Base-by-base conservation (phyloP, 192 early-diverging fungal species). In the Mortierella alpina region DNA sequence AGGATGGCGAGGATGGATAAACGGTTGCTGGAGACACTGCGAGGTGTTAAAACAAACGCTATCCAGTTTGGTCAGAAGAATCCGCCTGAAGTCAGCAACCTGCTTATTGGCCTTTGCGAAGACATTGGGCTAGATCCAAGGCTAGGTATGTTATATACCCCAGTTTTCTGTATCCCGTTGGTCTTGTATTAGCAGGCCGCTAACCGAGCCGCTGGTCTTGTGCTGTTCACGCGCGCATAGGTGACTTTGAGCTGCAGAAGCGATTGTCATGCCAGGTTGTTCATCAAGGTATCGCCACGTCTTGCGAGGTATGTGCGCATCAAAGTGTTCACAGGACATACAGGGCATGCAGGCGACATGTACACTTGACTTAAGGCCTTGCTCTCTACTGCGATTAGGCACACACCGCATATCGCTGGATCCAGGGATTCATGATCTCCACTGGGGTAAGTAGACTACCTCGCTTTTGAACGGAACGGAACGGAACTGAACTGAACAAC, bases 1-100 rank as follows among this genome's bases (percentile, higher is more conserved):
- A 70, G 70, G 47, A 90, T 92, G 89, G 64, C 84, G 31, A 68
- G 70, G 41, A 88, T 91, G 83, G 89, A 92, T 75, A 72, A 73
- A 20, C 73, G 88, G 42, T 57, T 91, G 49, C 39, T 92, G 39
- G 73, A 83, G n/a, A 86, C 83, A 8, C 49, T 91, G 13, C 57
- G 84, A 12, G 70, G 55, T 18, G 75, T 92, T 17, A 63, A 84
- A 15, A 45, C 44, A 40, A 86, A 84, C 15, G 45, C 52, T 22
- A 76, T 86, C 56, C 59, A 75, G 17, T 90, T 84, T 50, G 70
- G 76, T 7, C 42, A 64, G 44, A 50, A 82, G 15, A 83, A 75
- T 49, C 58, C 77, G 23, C 77, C 77, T 8, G 84, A 84, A n/a
- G 54, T 86, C 42, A 68, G 60, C 12, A 57, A 75, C 52, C 40